Evolutionary conservation across 2,329 filamentous ascomycete genomes (phyloP), one percentile per base, ranked within the genome.

Genomic region (Fusarium anthophilum): DNA sequence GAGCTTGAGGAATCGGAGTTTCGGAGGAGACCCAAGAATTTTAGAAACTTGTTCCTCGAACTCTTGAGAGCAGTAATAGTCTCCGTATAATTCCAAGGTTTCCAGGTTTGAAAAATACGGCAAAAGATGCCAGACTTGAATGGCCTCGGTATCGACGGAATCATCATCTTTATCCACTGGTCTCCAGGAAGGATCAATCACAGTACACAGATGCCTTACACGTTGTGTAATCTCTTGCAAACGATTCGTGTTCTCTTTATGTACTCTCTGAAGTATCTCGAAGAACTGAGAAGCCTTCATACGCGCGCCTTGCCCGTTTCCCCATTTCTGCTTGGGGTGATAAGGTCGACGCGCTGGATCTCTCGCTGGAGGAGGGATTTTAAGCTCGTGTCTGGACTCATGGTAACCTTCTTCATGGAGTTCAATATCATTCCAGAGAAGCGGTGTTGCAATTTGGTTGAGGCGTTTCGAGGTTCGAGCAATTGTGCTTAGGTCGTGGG

Each of bases 371-470:
- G 64, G 41, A 10, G 74, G 74, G 0, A 44, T 6, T 3, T 61
- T 61, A 0, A 66, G 6, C 30, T 76, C 45, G 15, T n/a, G 12
- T 0, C 9, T 43, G 18, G 50, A 50, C 17, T 63, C 67, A 26
- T 77, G 75, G 8, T 55, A 74, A 5, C 70, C 64, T 2, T 22
- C 11, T 5, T 48, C 9, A 5, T 77, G 75, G 12, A 72, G 37
- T 24, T 77, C 75, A 45, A 77, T 60, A 6, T 74, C 48, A 28
- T 41, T 44, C 75, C 75, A 77, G 13, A 77, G 24, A 6, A 62
- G 56, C 5, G 74, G 62, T 28, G 45, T 62, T 8, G 32, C 26
- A 8, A 68, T 24, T 4, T 28, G 8, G 8, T 51, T 62, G 24
- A 77, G 26, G 12, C 22, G 32, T 2, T 54, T 77, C 8, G 53